These are phyloP conservation scores for Zygnema cylindricum DNA, from an alignment of 139 green algal species.

Conservation along the genomic window DNA sequence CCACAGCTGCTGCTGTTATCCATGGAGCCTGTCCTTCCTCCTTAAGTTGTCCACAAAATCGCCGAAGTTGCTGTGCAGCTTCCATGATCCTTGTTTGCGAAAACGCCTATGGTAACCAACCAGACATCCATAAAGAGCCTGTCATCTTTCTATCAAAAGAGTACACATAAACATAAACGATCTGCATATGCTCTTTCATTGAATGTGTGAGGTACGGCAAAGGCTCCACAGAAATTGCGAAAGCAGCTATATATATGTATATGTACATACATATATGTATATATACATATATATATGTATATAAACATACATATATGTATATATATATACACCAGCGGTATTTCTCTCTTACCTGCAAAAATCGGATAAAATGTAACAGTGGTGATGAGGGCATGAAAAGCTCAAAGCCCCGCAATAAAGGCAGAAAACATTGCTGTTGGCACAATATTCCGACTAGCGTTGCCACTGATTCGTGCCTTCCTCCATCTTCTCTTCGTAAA, in stretches of 20 bases:
- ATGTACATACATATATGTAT: no score
- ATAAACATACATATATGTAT: no score
- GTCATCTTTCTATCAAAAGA: no score
- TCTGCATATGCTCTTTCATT: no score
- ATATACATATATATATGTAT: no score
- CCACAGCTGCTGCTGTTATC: slow-evolving; percentile 1
- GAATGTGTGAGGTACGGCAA: no score
- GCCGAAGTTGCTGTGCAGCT: background rate
- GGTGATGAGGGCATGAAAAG: slow-evolving; percentile 16
- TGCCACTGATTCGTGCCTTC: slow-evolving; percentile 27
- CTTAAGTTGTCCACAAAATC: slow-evolving; percentile 1
- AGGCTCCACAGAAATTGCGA: no score
- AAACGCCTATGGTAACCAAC: slow-evolving; percentile 17
- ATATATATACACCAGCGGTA: no score
- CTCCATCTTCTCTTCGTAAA: background rate
- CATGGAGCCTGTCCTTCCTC: slow-evolving; percentile 3
- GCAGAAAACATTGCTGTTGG: slow-evolving; percentile 23
- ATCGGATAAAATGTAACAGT: slow-evolving; percentile 31
- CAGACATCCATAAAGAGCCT: no score
- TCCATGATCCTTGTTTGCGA: slow-evolving; percentile 5
- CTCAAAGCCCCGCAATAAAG: slow-evolving; percentile 39
- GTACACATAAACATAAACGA: no score
- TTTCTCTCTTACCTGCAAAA: slow-evolving; percentile 20
- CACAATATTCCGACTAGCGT: slow-evolving; percentile 3
- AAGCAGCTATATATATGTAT: no score